These are phyloP conservation scores for Annona squamosa DNA, from an alignment of 164 flowering plant species.

Conservation along the genomic window DNA sequence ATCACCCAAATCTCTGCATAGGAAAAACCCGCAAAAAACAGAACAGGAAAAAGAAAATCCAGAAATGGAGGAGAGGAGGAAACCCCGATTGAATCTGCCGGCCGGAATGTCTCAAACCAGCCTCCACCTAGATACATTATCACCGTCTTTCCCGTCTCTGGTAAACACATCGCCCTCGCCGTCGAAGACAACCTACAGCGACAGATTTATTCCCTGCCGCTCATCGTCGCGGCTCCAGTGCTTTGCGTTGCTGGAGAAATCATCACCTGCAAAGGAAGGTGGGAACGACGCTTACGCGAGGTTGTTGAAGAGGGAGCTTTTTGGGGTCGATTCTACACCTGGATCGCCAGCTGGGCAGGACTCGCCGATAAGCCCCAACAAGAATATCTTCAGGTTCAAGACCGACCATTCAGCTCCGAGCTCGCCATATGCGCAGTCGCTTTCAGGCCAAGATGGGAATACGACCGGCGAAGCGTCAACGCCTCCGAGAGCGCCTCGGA, in stretches of 20 bases:
- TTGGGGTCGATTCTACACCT: conserved; percentile 65
- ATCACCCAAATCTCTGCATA: neutral
- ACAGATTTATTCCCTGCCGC: conserved; percentile 93
- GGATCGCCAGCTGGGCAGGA: conserved; percentile 70
- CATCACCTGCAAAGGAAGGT: conserved; percentile 78
- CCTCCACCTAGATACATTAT: conserved; percentile 49
- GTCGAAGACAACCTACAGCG: conserved; percentile 60
- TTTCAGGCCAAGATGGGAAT: conserved; percentile 46
- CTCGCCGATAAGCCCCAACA: conserved; percentile 78
- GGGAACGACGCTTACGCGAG: conserved; percentile 71
- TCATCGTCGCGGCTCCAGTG: conserved; percentile 88
- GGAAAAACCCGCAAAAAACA: neutral
- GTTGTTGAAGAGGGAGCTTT: conserved; percentile 70
- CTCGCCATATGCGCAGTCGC: conserved; percentile 68
- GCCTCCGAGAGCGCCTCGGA: conserved; percentile 81
- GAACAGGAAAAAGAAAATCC: conserved; percentile 6
- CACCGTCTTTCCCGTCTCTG: conserved; percentile 31
- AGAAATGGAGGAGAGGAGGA: conserved; percentile 50
- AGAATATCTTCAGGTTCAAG: conserved; percentile 85
- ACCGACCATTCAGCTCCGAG: conserved; percentile 64
- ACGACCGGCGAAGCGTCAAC: conserved; percentile 45
- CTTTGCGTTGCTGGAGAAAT: conserved; percentile 68
- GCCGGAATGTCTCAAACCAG: conserved; percentile 63
- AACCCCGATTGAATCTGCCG: conserved; percentile 78
- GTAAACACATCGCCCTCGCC: conserved; percentile 47